These are phyloP conservation scores for Silene coronaria DNA, from an alignment of 179 eudicot species.

Conservation along the genomic window DNA sequence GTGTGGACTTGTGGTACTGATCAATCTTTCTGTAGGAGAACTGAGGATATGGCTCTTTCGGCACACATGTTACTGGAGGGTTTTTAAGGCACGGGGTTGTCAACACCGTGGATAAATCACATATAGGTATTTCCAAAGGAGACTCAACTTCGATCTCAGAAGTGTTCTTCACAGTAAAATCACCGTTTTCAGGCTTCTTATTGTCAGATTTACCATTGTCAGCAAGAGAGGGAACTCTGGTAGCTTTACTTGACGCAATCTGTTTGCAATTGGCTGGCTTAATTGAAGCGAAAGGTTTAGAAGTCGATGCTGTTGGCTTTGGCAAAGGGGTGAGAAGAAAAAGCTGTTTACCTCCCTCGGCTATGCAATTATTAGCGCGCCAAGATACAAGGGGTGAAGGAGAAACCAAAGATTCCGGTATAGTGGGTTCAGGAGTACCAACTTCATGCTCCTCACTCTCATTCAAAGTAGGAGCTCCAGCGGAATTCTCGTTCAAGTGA, in stretches of 20 bases:
- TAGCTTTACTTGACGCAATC: conserved; percentile 17
- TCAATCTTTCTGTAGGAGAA: conserved; percentile 26
- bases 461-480: conserved; percentile 18
- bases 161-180: conserved; percentile 22
- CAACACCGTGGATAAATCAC: conserved; percentile 33
- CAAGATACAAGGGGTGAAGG: conserved; percentile 94
- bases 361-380: conserved; percentile 50
- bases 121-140: conserved; percentile 24
- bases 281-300: conserved; percentile 36
- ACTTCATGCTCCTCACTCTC: conserved; percentile 18
- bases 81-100: conserved; percentile 61
- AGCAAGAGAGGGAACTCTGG: conserved; percentile 23
- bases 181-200: conserved; percentile 25
- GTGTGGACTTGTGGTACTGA: conserved; percentile 48
- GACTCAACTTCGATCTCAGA: conserved; percentile 25
- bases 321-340: conserved; percentile 82
- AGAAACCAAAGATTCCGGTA: conserved; percentile 54
- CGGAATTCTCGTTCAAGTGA: conserved; percentile 28
- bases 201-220: conserved; percentile 18
- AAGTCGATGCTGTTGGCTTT: conserved; percentile 33
- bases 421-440: conserved; percentile 52
- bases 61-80: conserved; percentile 61
- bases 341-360: conserved; percentile 63
- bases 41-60: conserved; percentile 56
- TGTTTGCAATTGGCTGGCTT: conserved; percentile 29